A percentile compares a stretch with the other conserved stretches of the same genome.
Evolutionary conservation across 2,329 filamentous ascomycete genomes (phyloP).

Genomic region (Periconia macrospinosa): DNA sequence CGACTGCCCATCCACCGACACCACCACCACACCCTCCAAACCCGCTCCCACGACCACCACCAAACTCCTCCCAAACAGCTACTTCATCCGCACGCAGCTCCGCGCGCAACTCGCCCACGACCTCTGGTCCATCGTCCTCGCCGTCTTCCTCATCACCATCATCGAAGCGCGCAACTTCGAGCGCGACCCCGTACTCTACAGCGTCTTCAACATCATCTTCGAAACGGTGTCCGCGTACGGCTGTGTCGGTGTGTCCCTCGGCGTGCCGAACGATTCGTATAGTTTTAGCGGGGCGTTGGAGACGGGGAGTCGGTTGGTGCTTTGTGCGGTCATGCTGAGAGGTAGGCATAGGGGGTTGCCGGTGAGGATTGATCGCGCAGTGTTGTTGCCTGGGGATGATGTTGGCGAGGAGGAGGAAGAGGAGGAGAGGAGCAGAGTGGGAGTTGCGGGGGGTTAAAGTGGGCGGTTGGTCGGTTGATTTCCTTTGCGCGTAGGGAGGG

Average conservation of each 20-base stretch:
- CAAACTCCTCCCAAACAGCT: conserved; percentile 21
- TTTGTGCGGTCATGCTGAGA: conserved; percentile 59
- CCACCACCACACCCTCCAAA: conserved; percentile 7
- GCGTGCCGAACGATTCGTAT: conserved; percentile 48
- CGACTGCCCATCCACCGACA: background rate
- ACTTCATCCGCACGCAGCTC: conserved; percentile 48
- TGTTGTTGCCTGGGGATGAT: conserved; percentile 42
- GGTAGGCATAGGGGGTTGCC: conserved; percentile 59
- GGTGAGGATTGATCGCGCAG: conserved; percentile 55
- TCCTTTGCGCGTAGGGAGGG: no score
- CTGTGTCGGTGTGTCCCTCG: conserved; percentile 50
- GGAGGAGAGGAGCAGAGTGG: conserved; percentile 32
- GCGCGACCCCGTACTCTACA: conserved; percentile 39
- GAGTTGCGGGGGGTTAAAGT: no score
- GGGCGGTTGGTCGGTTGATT: no score
- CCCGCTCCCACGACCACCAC: conserved; percentile 3
- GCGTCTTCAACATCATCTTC: conserved; percentile 51
- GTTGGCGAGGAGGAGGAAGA: conserved; percentile 39
- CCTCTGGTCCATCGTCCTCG: conserved; percentile 49
- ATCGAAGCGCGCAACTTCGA: conserved; percentile 44
- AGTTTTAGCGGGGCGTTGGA: conserved; percentile 54
- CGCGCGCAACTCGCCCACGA: conserved; percentile 52
- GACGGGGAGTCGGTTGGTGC: conserved; percentile 55
- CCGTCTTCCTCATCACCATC: conserved; percentile 51
- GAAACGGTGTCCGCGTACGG: conserved; percentile 45